Evolutionary conservation across 1,284 basidiomycete genomes (phyloP), one percentile per base, ranked within the genome.

Genomic region (Ustilago crameri): DNA sequence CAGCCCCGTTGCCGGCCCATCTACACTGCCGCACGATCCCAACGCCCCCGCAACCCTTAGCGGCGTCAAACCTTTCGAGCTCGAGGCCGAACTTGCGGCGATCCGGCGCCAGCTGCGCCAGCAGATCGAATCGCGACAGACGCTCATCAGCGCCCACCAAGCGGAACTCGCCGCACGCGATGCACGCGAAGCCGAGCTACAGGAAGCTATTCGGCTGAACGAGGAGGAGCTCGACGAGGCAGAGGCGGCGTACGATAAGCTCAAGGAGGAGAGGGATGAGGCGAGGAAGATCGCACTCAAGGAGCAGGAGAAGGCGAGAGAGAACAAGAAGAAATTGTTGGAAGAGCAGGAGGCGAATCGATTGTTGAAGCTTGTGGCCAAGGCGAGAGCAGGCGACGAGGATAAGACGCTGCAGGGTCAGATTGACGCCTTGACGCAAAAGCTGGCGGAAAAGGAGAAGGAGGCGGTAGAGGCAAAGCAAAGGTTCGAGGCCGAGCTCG

Each of bases 51-150:
- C 43, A 1, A 62, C 73, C 3, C 24, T 58, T 37, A 58, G 47
- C 42, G 59, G 51, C n/a, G 18, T 49, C 3, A 72, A 69, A 45
- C 76, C 74, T 0, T 78, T 75, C 30, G 72, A 75, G 45, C 61
- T 77, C n/a, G 74, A 81, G 49, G 50, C 63, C 3, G 76, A 81
- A 55, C 65, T 81, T 7, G 66, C 74, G 0, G 43, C 67, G 2
- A 55, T 78, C n/a, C 65, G 72, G 3, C 57, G 55, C 17, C 63
- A 78, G 32, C 52, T 81, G 3, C 69, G 62, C 3, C 32, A 58
- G 12, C 66, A 71, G 32, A 46, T 68, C 37, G 74, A 69, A 30
- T 52, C 51, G 1, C 61, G 60, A 0, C 56, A 69, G 27, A 30
- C 38, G 24, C 57, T 70, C 18, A 46, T 61, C 22, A 26, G 32